phyloP scores from a whole-genome alignment of 2,329 filamentous ascomycete genomes.

The Gremmenia infestans region DNA sequence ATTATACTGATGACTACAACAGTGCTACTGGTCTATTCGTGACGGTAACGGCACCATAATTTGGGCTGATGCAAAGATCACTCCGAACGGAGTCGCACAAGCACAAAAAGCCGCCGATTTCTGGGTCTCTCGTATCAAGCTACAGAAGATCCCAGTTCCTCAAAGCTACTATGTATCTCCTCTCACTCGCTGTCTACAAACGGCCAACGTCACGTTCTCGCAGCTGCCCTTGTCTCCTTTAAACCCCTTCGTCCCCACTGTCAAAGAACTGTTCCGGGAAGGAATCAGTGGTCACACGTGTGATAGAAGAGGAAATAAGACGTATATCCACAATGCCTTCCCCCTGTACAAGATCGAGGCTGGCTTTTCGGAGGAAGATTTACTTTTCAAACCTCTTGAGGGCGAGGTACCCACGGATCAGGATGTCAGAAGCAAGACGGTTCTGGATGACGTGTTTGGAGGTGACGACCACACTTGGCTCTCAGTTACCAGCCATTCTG shows the following conservation, averaged over 20 bases:
- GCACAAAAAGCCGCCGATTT: slow-evolving; percentile 54
- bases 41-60: slow-evolving; percentile 58
- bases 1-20: not conserved
- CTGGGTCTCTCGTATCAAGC: slow-evolving; percentile 49
- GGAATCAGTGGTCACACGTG: slow-evolving; percentile 65
- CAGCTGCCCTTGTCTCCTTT: slow-evolving; percentile 46
- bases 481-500: slow-evolving; percentile 56
- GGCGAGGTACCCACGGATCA: slow-evolving; percentile 44
- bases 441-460: slow-evolving; percentile 53
- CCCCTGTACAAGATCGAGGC: slow-evolving; percentile 53
- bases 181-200: slow-evolving; percentile 56
- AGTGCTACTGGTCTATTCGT: slow-evolving; percentile 61
- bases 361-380: slow-evolving; percentile 55
- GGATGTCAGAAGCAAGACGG: slow-evolving; percentile 42
- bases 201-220: slow-evolving; percentile 56
- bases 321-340: slow-evolving; percentile 47
- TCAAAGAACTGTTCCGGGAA: slow-evolving; percentile 64
- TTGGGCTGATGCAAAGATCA: slow-evolving; percentile 63
- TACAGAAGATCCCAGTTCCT: slow-evolving; percentile 54
- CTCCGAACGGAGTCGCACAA: slow-evolving; percentile 50
- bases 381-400: slow-evolving; percentile 39
- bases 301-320: slow-evolving; percentile 53
- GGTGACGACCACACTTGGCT: slow-evolving; percentile 50
- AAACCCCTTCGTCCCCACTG: slow-evolving; percentile 48
- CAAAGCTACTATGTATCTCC: slow-evolving; percentile 62